Base-by-base conservation (phyloP, 2,329 filamentous ascomycete species). In the Penicillium occitanis region DNA sequence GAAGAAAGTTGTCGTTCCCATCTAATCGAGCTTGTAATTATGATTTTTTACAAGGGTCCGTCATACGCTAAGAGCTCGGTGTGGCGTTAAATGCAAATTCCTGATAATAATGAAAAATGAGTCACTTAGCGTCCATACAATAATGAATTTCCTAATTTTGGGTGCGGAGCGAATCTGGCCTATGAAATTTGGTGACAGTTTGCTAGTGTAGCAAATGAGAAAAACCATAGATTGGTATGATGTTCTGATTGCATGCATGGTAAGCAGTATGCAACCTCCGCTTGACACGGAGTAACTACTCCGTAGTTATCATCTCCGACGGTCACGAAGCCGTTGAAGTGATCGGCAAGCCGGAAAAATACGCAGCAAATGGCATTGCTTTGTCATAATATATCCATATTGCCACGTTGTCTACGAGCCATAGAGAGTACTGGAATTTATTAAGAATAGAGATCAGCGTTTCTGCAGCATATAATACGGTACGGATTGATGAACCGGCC, bases 321-420 rank as follows among this genome's bases (percentile, higher is more conserved):
- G 5, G 30, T 11, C 57, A 44, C 6, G n/a, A 42, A 59, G 33
- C 55, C 33, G 33, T 42, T n/a, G 14, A 28, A 44, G 19, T 30
- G 40, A 59, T 59, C 57, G 57, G 57, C 57, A 28, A 59, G 35
- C 19, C 40, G 40, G 35, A 5, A 19, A 3, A 19, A 11, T 40
- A 5, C 2, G 7, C 40, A 30, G 14, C 40, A 42, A 59, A 59
- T 59, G 33, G 35, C 19, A 59, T 28, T 59, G 19, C 35, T 40
- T 25, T 44, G 19, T 59, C 35, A 59, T 42, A 25, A 17, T 59
- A 42, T 59, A 40, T 59, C 57, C 57, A 60, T 6, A 46, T 60
- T 60, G 33, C n/a, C 19, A 57, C 30, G 19, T 57, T 57, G 19
- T 25, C 19, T 22, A 14, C 19, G n/a, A 37, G 19, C 53, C 53